phyloP scores from a whole-genome alignment of 352 stramenopile species.

The Phytophthora capsici region DNA sequence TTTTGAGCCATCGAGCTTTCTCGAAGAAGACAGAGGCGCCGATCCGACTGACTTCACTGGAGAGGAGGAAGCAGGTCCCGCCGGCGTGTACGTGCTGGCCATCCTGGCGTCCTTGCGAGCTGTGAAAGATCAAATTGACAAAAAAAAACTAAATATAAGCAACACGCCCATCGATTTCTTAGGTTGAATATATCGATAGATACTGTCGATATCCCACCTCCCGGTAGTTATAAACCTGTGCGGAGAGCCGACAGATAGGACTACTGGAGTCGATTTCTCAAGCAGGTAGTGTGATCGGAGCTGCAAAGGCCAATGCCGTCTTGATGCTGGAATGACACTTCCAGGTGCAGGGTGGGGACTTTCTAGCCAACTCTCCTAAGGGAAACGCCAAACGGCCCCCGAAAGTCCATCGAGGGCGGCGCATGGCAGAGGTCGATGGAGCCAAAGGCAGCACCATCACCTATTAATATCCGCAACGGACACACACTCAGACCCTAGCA shows the following conservation, averaged over 20 bases:
- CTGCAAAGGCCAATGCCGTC: background rate
- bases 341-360: constrained; percentile 14
- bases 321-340: background rate
- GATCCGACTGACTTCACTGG: constrained; percentile 35
- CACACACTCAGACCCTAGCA: background rate
- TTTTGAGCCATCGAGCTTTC: constrained; percentile 10
- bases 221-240: background rate
- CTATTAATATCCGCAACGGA: constrained; percentile 45
- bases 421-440: background rate
- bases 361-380: constrained; percentile 12
- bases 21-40: constrained; percentile 12
- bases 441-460: constrained; percentile 10
- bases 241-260: background rate
- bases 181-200: constrained; percentile 6
- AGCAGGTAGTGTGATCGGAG: background rate
- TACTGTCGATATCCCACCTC: constrained; percentile 6
- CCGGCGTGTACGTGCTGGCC: constrained; percentile 34
- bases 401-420: constrained; percentile 19
- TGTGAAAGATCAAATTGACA: constrained; percentile 11
- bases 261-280: constrained; percentile 4
- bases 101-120: constrained; percentile 25
- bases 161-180: constrained; percentile 24
- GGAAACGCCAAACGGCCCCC: constrained; percentile 37
- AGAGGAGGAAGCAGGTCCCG: constrained; percentile 24
- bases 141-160: constrained; percentile 36